A percentile compares a stretch with the other conserved stretches of the same genome.
Evolutionary conservation across 2,329 filamentous ascomycete genomes (phyloP).

Genomic region (Fusarium agapanthi): DNA sequence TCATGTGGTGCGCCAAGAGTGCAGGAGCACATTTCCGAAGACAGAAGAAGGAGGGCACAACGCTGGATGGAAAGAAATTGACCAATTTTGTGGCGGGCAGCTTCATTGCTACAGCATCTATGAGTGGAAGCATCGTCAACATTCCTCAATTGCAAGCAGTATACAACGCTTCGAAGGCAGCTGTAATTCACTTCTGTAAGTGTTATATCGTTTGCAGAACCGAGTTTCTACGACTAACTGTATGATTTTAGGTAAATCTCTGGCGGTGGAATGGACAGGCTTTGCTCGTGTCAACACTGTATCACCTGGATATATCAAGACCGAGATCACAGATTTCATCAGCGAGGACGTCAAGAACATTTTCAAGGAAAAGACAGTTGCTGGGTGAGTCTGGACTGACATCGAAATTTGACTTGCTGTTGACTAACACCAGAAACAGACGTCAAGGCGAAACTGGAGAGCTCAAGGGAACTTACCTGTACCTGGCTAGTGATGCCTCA

Average conservation of each 20-base stretch:
- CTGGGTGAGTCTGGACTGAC: slow-evolving; percentile 63
- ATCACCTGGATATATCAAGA: slow-evolving; percentile 79
- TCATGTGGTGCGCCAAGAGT: slow-evolving; percentile 78
- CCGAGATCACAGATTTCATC: slow-evolving; percentile 74
- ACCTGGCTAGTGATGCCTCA: slow-evolving; percentile 82
- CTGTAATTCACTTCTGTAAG: slow-evolving; percentile 65
- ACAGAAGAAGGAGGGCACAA: slow-evolving; percentile 74
- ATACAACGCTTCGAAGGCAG: slow-evolving; percentile 79
- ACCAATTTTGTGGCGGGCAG: slow-evolving; percentile 70
- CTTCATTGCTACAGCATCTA: slow-evolving; percentile 81
- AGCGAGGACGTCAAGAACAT: slow-evolving; percentile 72
- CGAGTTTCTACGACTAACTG: not conserved
- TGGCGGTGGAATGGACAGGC: slow-evolving; percentile 80
- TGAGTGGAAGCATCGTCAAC: slow-evolving; percentile 82
- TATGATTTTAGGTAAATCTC: slow-evolving; percentile 63
- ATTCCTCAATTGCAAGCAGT: slow-evolving; percentile 78
- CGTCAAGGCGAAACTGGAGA: slow-evolving; percentile 77
- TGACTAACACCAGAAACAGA: slow-evolving; percentile 46
- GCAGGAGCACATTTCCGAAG: slow-evolving; percentile 75
- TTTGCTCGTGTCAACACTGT: slow-evolving; percentile 78
- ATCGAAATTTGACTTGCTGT: not conserved
- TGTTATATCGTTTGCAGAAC: not conserved
- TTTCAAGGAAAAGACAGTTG: slow-evolving; percentile 82
- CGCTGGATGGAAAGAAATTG: slow-evolving; percentile 68
- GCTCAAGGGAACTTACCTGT: slow-evolving; percentile 84